phyloP scores from a whole-genome alignment of 2,329 filamentous ascomycete species.

The Diaporthe ampelina region DNA sequence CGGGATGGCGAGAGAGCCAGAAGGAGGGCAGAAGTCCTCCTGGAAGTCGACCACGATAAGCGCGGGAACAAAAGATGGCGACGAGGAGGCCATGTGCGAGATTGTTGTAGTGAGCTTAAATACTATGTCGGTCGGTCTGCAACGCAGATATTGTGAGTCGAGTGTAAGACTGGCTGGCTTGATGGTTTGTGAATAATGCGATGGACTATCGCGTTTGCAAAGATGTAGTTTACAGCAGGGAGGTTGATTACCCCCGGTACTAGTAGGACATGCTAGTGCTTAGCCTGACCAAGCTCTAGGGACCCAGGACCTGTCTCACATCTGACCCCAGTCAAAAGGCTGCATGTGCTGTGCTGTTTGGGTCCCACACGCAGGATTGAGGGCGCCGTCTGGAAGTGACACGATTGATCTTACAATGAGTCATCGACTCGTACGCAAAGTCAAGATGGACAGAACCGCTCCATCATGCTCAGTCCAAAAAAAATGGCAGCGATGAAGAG shows the following conservation, averaged over 20 bases:
- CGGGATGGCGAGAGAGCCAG: constrained; percentile 86
- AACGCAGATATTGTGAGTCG: neutral
- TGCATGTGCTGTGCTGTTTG: too few relatives aligned
- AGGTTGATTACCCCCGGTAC: too few relatives aligned
- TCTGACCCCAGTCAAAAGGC: too few relatives aligned
- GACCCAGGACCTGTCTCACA: neutral
- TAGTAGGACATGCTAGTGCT: too few relatives aligned
- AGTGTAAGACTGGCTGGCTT: neutral
- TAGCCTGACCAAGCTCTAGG: too few relatives aligned
- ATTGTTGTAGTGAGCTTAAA: neutral
- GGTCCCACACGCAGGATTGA: neutral
- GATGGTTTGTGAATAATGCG: neutral
- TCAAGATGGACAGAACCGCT: neutral
- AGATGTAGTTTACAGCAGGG: neutral
- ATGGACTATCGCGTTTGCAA: neutral
- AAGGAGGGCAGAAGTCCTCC: constrained; percentile 93
- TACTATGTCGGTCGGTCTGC: neutral
- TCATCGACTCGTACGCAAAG: neutral
- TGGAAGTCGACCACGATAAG: constrained; percentile 88
- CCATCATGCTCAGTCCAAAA: neutral
- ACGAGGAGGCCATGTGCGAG: constrained; percentile 34
- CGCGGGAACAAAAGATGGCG: constrained; percentile 59
- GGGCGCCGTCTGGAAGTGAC: neutral
- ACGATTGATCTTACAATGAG: neutral
- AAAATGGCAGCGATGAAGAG: too few relatives aligned